phyloP scores from a whole-genome alignment of 768 basidiomycete genomes.

The Trametes meyenii region DNA sequence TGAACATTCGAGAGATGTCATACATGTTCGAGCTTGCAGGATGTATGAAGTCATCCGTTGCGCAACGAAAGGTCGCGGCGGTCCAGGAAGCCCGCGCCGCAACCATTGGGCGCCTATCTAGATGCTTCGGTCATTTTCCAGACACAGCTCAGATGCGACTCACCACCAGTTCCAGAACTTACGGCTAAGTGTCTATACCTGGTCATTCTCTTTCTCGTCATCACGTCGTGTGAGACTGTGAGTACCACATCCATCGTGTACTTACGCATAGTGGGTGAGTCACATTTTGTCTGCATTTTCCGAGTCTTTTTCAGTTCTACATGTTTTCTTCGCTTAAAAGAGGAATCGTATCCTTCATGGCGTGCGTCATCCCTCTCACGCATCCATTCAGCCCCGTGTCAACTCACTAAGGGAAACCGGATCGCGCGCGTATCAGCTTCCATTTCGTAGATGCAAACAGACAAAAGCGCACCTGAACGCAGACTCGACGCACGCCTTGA shows the following conservation, averaged over 20 bases:
- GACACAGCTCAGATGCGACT: no score
- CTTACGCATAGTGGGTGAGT: constrained; percentile 3
- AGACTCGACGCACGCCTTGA: constrained; percentile 82
- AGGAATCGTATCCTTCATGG: constrained; percentile 24
- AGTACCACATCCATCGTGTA: no score
- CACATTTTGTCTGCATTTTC: constrained; percentile 50
- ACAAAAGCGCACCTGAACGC: constrained; percentile 70
- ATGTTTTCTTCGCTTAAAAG: constrained; percentile 46
- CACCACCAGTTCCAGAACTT: no score
- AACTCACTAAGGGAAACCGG: constrained; percentile 50
- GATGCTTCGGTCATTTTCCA: no score
- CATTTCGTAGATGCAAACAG: neutral
- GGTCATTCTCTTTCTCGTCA: no score
- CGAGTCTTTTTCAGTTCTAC: constrained; percentile 71
- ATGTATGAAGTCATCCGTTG: neutral
- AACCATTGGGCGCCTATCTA: no score
- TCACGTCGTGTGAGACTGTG: no score
- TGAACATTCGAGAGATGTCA: constrained; percentile 11
- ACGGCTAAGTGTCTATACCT: no score
- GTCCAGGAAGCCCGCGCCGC: no score
- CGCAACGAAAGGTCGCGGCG: constrained; percentile 3
- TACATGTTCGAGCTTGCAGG: neutral
- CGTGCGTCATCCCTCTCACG: neutral
- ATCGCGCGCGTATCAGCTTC: neutral
- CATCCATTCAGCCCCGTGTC: constrained; percentile 28